These are phyloP conservation scores for Metschnikowia cubensis DNA, from an alignment of 805 yeast species.

Conservation along the genomic window DNA sequence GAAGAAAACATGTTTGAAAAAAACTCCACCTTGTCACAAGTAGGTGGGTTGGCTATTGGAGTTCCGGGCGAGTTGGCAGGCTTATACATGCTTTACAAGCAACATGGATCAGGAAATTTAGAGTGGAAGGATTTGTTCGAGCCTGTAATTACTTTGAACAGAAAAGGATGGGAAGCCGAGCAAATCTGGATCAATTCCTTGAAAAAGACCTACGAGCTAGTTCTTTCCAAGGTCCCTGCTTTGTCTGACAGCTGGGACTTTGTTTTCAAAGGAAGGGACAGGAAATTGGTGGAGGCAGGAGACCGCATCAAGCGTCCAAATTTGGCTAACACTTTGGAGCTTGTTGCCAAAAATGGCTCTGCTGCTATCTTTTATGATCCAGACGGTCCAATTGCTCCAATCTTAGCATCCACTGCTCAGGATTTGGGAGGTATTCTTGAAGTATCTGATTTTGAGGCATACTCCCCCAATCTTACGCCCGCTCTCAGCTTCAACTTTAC, in stretches of 20 bases:
- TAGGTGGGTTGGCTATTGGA: conserved; percentile 87
- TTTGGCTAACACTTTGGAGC: conserved; percentile 62
- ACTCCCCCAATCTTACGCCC: conserved; percentile 48
- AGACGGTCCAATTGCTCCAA: conserved; percentile 63
- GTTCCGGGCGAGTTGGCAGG: conserved; percentile 93
- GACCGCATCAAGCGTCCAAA: conserved; percentile 57
- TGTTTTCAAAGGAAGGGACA: conserved; percentile 32
- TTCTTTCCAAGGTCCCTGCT: conserved; percentile 25
- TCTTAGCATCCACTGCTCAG: conserved; percentile 48
- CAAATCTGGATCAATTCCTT: conserved; percentile 33
- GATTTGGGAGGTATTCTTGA: conserved; percentile 65
- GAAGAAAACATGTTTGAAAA: conserved; percentile 60
- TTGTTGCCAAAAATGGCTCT: conserved; percentile 74
- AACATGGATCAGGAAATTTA: conserved; percentile 68
- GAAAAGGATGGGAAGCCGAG: conserved; percentile 44
- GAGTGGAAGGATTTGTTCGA: conserved; percentile 68
- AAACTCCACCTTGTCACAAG: conserved; percentile 47
- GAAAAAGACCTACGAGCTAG: conserved; percentile 21
- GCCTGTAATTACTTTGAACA: conserved; percentile 68
- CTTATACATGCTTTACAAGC: conserved; percentile 52
- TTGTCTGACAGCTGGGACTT: conserved; percentile 52
- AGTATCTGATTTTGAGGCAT: conserved; percentile 61
- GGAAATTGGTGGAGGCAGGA: conserved; percentile 43
- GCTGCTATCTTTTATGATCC: conserved; percentile 81
- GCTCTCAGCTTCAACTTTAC: conserved; percentile 21